These are phyloP conservation scores for Aechmea fasciata DNA, from an alignment of 176 grass and related monocot genomes.

Conservation along the genomic window DNA sequence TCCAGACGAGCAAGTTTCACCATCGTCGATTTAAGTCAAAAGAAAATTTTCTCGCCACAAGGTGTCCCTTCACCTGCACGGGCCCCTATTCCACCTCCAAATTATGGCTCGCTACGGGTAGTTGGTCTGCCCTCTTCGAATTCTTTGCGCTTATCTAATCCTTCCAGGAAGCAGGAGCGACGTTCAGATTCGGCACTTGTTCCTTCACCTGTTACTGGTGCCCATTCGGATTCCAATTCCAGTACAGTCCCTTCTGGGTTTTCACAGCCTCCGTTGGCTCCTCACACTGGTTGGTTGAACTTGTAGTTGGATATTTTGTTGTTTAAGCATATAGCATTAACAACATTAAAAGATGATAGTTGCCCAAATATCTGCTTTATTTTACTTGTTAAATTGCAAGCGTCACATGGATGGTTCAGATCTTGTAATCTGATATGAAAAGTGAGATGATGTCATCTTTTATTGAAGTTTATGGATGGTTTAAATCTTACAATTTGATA, in stretches of 20 bases:
- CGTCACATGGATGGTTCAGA: not conserved
- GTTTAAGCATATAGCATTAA: conserved; percentile 7
- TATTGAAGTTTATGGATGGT: not conserved
- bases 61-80: conserved; percentile 22
- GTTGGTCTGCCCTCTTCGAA: conserved; percentile 24
- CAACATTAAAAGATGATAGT: conserved; percentile 15
- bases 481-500: not conserved
- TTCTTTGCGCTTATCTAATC: conserved; percentile 28
- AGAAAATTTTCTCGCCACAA: conserved; percentile 26
- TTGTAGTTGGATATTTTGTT: not conserved
- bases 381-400: not conserved
- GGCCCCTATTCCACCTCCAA: conserved; percentile 32
- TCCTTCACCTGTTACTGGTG: conserved; percentile 37
- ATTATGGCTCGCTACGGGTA: conserved; percentile 27
- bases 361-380: conserved; percentile 3
- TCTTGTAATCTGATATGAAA: not conserved
- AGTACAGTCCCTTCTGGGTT: conserved; percentile 54
- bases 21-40: conserved; percentile 20
- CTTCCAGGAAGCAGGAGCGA: conserved; percentile 17
- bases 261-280: conserved; percentile 50
- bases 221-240: conserved; percentile 45
- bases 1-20: conserved; percentile 24
- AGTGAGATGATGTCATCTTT: not conserved
- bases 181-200: conserved; percentile 20
- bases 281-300: conserved; percentile 42